Evolutionary conservation across 73 alveolate genomes (phyloP), one percentile per base, ranked within the genome.

Genomic region (Stentor roeselii): DNA sequence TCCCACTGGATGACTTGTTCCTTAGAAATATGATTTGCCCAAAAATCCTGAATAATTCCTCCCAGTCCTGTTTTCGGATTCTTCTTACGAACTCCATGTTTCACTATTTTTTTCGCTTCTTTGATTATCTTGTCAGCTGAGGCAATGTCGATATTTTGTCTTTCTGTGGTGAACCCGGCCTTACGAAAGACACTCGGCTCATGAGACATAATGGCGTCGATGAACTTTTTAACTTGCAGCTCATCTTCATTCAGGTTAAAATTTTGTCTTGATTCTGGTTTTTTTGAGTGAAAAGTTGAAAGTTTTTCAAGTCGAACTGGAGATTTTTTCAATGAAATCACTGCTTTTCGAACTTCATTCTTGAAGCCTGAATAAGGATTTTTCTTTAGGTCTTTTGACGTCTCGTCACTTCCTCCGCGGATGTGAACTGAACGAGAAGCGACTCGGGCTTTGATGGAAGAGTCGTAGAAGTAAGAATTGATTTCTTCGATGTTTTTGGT

Each of bases 61-160:
- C 74, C 74, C 27, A 67, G n/a, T 67, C 34, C 80, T 30, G n/a
- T 15, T 67, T 21, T 21, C 27, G 34, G 2, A 11, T 30, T 21
- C 2, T 67, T 67, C 34, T 67, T 67, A 36, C 34, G 21, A 40
- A 67, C 37, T n/a, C 80, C 80, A 34, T 67, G 21, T 2, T 67
- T 67, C 80, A 67, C 41, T 36, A 67, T 39, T 80, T 80, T 80
- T 6, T 59, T 80, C 11, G 82, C 80, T 67, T 67, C 80, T 67
- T 67, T 36, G 37, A 67, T 36, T 27, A 67, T 1, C 2, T 67
- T 67, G n/a, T 67, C 80, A 11, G 80, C 80, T 21, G 80, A 21
- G 14, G 41, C 27, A 67, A 67, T 30, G 21, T 34, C 80, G 34
- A 67, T 34, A 21, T 36, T 21, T 34, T 67, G 42, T 30, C 41